Percentiles rank a stretch among this genome's conserved stretches.
Conservation (phyloP, 108 stramenopile genomes). For the Stephanodiscus triporus region DNA sequence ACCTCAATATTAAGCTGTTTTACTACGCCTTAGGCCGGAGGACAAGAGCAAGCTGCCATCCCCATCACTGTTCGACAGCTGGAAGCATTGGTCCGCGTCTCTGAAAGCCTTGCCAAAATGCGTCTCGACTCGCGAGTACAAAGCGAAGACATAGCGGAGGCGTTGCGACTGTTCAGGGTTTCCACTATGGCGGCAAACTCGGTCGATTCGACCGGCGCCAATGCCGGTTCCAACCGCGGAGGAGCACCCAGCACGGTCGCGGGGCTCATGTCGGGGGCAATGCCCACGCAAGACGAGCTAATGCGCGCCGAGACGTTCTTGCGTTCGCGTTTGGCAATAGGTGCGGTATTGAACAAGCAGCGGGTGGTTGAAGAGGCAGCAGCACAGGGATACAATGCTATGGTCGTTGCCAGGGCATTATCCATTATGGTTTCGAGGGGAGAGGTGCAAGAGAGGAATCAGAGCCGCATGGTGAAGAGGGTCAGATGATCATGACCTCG, state of each 20-base stretch:
- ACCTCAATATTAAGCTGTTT: not conserved
- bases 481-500: slow-evolving; percentile 49
- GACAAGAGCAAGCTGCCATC: slow-evolving; percentile 72
- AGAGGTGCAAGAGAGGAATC: slow-evolving; percentile 83
- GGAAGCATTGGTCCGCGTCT: slow-evolving; percentile 97
- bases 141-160: slow-evolving; percentile 96
- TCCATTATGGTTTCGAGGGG: slow-evolving; percentile 76
- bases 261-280: slow-evolving; percentile 37
- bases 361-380: slow-evolving; percentile 84
- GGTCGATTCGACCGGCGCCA: slow-evolving; percentile 42
- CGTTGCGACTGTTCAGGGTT: slow-evolving; percentile 96
- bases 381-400: slow-evolving; percentile 82
- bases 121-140: slow-evolving; percentile 92
- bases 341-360: slow-evolving; percentile 83
- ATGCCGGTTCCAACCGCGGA: slow-evolving; percentile 21
- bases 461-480: slow-evolving; percentile 81
- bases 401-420: slow-evolving; percentile 72
- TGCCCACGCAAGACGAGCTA: slow-evolving; percentile 66
- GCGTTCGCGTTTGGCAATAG: slow-evolving; percentile 69
- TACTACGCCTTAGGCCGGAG: slow-evolving; percentile 26
- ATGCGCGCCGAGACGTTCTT: slow-evolving; percentile 82
- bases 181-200: slow-evolving; percentile 97
- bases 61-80: slow-evolving; percentile 99
- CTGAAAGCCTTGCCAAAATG: slow-evolving; percentile 97
- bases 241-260: slow-evolving; percentile 12